These are phyloP conservation scores for Cardamine chenopodiifolia DNA, from an alignment of 345 rosid genomes.

Conservation along the genomic window DNA sequence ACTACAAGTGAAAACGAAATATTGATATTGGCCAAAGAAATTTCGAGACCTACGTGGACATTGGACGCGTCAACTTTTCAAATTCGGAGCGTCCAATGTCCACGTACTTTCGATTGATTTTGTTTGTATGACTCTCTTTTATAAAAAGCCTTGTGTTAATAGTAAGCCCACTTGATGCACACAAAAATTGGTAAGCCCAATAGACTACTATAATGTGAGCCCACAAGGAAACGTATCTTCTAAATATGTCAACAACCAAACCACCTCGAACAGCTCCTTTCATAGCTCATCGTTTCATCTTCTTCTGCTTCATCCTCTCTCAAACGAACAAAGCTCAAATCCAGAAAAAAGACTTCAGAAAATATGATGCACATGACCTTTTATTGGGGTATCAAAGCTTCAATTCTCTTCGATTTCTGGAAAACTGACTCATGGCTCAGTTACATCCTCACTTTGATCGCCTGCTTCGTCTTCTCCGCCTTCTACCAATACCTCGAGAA, in stretches of 20 bases:
- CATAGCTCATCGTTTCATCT: not conserved
- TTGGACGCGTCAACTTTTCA: too few species aligned
- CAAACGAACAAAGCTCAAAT: not conserved
- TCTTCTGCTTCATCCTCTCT: not conserved
- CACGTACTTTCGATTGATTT: too few species aligned
- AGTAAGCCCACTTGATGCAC: too few species aligned
- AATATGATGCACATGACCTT: slow-evolving; percentile 98
- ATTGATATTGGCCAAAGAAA: not conserved
- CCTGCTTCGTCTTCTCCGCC: slow-evolving; percentile 63
- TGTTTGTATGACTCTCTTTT: too few species aligned
- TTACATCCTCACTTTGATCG: slow-evolving; percentile 67
- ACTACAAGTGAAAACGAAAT: too few species aligned
- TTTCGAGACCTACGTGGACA: not conserved
- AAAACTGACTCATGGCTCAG: slow-evolving; percentile 61
- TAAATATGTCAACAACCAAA: slow-evolving; percentile 21
- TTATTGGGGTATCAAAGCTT: slow-evolving; percentile 75
- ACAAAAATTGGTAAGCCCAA: slow-evolving; percentile 5
- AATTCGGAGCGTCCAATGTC: too few species aligned
- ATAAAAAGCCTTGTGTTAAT: too few species aligned
- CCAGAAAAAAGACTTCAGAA: slow-evolving; percentile 16
- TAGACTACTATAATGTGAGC: not conserved
- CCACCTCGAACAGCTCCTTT: not conserved
- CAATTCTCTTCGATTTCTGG: slow-evolving; percentile 73
- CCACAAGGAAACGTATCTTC: slow-evolving; percentile 20
- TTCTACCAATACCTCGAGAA: slow-evolving; percentile 74